phyloP scores from a whole-genome alignment of 1,139 yeast species.

The Taphrina flavorubra region DNA sequence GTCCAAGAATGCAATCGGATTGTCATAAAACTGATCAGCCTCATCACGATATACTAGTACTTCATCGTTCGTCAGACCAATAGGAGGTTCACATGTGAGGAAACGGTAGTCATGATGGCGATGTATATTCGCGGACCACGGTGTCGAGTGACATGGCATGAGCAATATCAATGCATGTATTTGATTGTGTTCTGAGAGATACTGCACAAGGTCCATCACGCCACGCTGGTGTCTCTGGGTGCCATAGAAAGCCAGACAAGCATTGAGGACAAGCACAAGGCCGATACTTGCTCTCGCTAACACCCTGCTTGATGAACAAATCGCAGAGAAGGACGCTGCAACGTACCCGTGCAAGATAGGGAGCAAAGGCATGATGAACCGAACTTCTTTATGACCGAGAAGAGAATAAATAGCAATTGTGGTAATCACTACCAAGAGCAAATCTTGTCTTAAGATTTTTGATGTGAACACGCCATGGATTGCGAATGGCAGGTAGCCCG shows the following conservation, averaged over 20 bases:
- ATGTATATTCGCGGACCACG: constrained; percentile 88
- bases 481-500: constrained; percentile 70
- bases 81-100: constrained; percentile 91
- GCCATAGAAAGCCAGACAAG: constrained; percentile 60
- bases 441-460: constrained; percentile 45
- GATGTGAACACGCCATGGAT: constrained; percentile 53
- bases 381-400: constrained; percentile 83
- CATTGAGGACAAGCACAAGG: constrained; percentile 52
- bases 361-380: constrained; percentile 85
- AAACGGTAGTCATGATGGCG: constrained; percentile 64
- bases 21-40: constrained; percentile 78
- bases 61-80: constrained; percentile 50
- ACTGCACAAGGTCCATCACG: constrained; percentile 68
- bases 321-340: constrained; percentile 47
- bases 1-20: constrained; percentile 64
- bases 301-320: constrained; percentile 21
- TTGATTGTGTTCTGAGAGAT: constrained; percentile 57
- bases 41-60: constrained; percentile 71
- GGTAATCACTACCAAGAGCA: constrained; percentile 52
- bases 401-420: constrained; percentile 65
- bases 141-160: constrained; percentile 97
- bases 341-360: constrained; percentile 66
- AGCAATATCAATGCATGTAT: constrained; percentile 69
- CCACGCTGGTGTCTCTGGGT: constrained; percentile 81
- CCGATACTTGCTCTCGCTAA: background rate